phyloP scores from a whole-genome alignment of 805 yeast genomes.

The Cephaloascus albidus region DNA sequence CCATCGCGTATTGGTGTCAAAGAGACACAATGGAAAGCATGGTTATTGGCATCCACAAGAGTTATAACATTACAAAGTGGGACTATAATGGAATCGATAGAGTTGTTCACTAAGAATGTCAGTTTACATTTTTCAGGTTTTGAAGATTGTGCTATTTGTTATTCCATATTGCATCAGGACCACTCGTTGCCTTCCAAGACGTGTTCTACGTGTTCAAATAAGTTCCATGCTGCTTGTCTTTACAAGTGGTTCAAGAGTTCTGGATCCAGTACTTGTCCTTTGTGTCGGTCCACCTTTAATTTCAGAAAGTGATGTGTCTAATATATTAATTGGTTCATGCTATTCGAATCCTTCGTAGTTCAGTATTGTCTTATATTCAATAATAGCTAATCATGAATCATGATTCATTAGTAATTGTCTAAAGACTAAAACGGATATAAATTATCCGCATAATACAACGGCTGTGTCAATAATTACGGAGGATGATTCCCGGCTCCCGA shows the following conservation, averaged over 20 bases:
- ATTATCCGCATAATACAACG: no score
- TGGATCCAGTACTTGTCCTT: constrained; percentile 87
- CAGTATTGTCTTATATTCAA: no score
- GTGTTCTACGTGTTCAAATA: constrained; percentile 86
- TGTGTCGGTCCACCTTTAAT: constrained; percentile 68
- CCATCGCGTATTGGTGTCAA: constrained; percentile 78
- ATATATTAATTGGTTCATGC: no score
- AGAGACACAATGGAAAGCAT: constrained; percentile 89
- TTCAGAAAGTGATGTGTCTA: constrained; percentile 17
- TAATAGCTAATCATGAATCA: no score
- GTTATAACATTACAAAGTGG: constrained; percentile 70
- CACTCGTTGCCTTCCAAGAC: constrained; percentile 82
- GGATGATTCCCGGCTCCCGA: no score
- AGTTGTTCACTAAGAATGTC: constrained; percentile 64
- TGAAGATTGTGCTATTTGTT: constrained; percentile 96
- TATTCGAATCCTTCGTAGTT: no score
- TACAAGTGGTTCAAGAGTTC: constrained; percentile 97
- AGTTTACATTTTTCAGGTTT: constrained; percentile 84
- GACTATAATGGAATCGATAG: constrained; percentile 58
- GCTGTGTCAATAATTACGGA: no score
- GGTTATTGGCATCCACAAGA: constrained; percentile 87
- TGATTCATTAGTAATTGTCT: no score
- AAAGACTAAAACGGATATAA: no score
- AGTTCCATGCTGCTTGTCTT: constrained; percentile 91
- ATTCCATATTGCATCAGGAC: constrained; percentile 83